Base-by-base conservation (phyloP, 2,329 filamentous ascomycete species). In the Colletotrichum sp. region DNA sequence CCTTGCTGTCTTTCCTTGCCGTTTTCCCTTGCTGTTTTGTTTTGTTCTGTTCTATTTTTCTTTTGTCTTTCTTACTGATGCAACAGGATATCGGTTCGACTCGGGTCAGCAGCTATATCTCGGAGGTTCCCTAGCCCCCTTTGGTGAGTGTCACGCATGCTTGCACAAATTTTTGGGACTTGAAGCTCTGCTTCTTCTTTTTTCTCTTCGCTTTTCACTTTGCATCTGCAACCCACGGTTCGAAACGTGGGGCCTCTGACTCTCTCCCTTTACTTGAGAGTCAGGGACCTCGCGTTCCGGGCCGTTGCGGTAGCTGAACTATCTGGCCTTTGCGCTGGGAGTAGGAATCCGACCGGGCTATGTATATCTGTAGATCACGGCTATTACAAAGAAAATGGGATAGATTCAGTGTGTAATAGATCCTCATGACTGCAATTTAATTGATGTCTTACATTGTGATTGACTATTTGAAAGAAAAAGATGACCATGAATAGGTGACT, bases 261-360 rank as follows among this genome's bases (percentile, higher is more conserved):
- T 48, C 38, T 48, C 38, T 48, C 38, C 38, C 9, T 48, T 48
- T 48, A 48, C 38, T 48, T n/a, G 38, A 48, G 38, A 48, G 38
- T 48, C 9, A 0, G 38, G 18, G 38, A 48, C 18, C 18, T 48
- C 0, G 18, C 38, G 9, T 48, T 48, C 2, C 0, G 1, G 3
- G 18, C 38, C 38, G 38, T 48, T 48, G 38, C 18, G 2, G 38
- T 12, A 12, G 38, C 38, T n/a, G n/a, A 18, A 36, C 15, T 36
- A 7, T 3, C 4, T 18, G 2, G 1, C n/a, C 8, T 43, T 43
- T 43, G 8, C 1, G 36, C 2, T 9, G 36, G 0, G 1, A 2
- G 16, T 43, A 43, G 1, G 36, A 43, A 3, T n/a, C 10, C 36
- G 0, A 10, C 36, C 0, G 5, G 8, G 1, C 16, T 10, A 18